phyloP scores from a whole-genome alignment of 805 yeast genomes.

The Suhomyces kilbournensis region DNA sequence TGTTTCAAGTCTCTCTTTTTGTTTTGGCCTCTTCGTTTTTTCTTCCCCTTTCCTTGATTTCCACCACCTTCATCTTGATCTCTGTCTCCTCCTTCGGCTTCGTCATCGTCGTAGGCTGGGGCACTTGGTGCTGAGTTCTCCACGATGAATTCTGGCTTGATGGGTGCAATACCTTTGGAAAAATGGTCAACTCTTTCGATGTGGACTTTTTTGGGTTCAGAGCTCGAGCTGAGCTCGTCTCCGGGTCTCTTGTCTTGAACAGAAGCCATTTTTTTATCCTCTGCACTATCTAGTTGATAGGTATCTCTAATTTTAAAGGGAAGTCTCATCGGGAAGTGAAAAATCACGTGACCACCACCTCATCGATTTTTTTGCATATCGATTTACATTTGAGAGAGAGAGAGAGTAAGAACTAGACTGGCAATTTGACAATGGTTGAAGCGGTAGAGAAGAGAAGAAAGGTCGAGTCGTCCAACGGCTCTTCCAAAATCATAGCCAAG shows the following conservation, averaged over 20 bases:
- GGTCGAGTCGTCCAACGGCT: slow-evolving; percentile 6
- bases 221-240: slow-evolving; percentile 12
- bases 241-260: slow-evolving; percentile 13
- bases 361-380: slow-evolving; percentile 2
- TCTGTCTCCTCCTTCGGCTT: slow-evolving; percentile 44
- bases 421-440: slow-evolving; percentile 16
- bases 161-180: slow-evolving; percentile 67
- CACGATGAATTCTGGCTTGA: slow-evolving; percentile 68
- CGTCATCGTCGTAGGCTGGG: slow-evolving; percentile 40
- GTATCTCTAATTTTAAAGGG: not conserved
- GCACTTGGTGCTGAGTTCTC: slow-evolving; percentile 43
- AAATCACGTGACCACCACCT: not conserved
- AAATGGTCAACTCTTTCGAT: slow-evolving; percentile 18
- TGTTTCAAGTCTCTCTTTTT: slow-evolving; percentile 77
- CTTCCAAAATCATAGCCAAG: slow-evolving; percentile 5
- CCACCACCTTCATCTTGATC: slow-evolving; percentile 21
- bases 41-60: slow-evolving; percentile 26
- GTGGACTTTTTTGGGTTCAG: slow-evolving; percentile 19
- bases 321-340: not conserved
- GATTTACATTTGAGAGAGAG: not conserved
- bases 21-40: slow-evolving; percentile 74
- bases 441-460: slow-evolving; percentile 34
- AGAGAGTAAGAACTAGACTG: not conserved
- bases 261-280: slow-evolving; percentile 1
- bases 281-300: not conserved